Evolutionary conservation across 2,329 filamentous ascomycete genomes (phyloP).

Genomic region (Cytospora mali): DNA sequence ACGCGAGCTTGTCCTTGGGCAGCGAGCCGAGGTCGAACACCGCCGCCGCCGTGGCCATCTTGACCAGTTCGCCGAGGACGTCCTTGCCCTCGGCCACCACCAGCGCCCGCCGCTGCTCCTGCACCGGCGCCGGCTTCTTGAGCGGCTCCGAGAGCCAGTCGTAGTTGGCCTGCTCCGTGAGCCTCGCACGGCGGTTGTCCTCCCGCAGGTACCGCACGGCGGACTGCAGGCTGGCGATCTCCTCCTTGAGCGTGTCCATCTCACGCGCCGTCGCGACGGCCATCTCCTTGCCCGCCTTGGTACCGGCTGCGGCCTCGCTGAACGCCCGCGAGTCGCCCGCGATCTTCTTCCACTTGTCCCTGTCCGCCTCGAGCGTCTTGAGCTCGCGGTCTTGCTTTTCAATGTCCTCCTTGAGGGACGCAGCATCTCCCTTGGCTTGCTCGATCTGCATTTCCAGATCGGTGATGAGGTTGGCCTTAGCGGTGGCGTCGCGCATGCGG

Average conservation of each 20-base stretch:
- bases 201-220: conserved; percentile 69
- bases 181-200: conserved; percentile 65
- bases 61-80: conserved; percentile 65
- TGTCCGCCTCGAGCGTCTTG: conserved; percentile 64
- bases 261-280: conserved; percentile 72
- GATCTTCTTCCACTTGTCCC: conserved; percentile 72
- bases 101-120: conserved; percentile 52
- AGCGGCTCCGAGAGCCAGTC: conserved; percentile 69
- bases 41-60: conserved; percentile 57
- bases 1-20: conserved; percentile 63
- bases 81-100: conserved; percentile 65
- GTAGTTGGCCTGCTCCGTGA: conserved; percentile 56
- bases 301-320: conserved; percentile 47
- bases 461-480: conserved; percentile 71
- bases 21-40: conserved; percentile 62
- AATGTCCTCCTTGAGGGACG: conserved; percentile 63
- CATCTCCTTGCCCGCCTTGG: conserved; percentile 64
- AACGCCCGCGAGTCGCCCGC: conserved; percentile 63
- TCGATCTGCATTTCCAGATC: conserved; percentile 65
- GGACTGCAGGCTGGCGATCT: conserved; percentile 66
- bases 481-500: conserved; percentile 79
- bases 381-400: conserved; percentile 69
- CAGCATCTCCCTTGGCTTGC: conserved; percentile 52
- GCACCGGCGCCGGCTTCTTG: conserved; percentile 44
- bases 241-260: conserved; percentile 70